These are phyloP conservation scores for Bacidia gigantensis DNA, from an alignment of 495 filamentous ascomycete species.

Conservation along the genomic window DNA sequence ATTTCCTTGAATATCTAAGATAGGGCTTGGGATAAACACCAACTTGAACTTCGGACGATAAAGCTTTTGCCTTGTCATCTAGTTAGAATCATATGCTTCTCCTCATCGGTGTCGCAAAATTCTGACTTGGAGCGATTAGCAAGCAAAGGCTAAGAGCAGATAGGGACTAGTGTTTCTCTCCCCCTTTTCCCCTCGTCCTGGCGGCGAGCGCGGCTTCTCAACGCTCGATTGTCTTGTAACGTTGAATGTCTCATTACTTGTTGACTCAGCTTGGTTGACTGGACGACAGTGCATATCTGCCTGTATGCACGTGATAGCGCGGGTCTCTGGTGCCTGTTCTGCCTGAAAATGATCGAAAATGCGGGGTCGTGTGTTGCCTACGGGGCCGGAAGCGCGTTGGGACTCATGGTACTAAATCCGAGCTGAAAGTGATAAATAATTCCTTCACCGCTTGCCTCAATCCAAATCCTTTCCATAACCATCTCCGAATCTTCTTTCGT, in stretches of 20 bases:
- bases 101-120: too few relatives aligned
- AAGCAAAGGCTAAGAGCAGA: too few relatives aligned
- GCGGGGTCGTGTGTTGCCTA: not conserved
- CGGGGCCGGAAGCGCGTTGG: not conserved
- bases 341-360: not conserved
- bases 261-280: not conserved
- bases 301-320: not conserved
- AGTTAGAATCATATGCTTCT: too few relatives aligned
- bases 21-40: too few relatives aligned
- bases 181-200: too few relatives aligned
- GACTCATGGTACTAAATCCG: not conserved
- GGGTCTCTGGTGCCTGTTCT: not conserved
- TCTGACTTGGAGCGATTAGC: too few relatives aligned
- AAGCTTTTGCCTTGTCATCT: too few relatives aligned
- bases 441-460: constrained; percentile 1
- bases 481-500: not conserved
- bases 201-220: too few relatives aligned
- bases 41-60: too few relatives aligned
- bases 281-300: not conserved
- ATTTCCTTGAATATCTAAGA: too few relatives aligned
- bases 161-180: too few relatives aligned
- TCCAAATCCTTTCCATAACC: not conserved
- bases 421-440: not conserved
- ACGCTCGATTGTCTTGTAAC: not conserved
- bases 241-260: not conserved